These are phyloP conservation scores for Cardamine occulta DNA, from an alignment of 345 rosid genomes.

Conservation along the genomic window DNA sequence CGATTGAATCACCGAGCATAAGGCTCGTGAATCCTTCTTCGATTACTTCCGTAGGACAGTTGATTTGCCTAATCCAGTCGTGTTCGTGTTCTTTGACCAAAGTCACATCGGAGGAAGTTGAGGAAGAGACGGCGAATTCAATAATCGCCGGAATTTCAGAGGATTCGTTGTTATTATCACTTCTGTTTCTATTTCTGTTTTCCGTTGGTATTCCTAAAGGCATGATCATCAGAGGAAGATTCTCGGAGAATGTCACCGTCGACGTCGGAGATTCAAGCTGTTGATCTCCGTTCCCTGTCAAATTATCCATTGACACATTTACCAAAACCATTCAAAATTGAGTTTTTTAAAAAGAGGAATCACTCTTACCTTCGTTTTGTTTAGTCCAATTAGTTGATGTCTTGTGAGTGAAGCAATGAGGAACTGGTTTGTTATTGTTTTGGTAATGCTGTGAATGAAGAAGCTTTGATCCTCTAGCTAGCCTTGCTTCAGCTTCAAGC, in stretches of 20 bases:
- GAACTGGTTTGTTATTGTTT: conserved; percentile 37
- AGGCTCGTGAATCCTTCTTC: conserved; percentile 87
- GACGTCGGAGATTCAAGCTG: conserved; percentile 89
- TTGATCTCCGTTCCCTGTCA: conserved; percentile 44
- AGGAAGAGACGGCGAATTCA: conserved; percentile 58
- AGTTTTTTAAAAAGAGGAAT: not conserved
- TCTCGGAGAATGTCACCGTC: conserved; percentile 75
- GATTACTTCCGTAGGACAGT: conserved; percentile 37
- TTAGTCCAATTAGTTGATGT: conserved; percentile 45
- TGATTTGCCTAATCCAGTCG: conserved; percentile 57
- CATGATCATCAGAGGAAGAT: conserved; percentile 43
- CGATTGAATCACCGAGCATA: conserved; percentile 58
- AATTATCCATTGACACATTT: not conserved
- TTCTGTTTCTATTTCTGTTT: conserved; percentile 16
- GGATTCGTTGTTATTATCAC: not conserved
- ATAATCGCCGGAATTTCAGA: conserved; percentile 46
- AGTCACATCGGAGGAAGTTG: conserved; percentile 57
- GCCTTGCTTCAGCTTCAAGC: conserved; percentile 61
- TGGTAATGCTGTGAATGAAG: conserved; percentile 41
- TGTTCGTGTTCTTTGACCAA: conserved; percentile 60
- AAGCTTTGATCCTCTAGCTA: conserved; percentile 54
- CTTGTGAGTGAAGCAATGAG: conserved; percentile 28
- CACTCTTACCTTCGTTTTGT: conserved; percentile 42
- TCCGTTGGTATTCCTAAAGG: conserved; percentile 38
- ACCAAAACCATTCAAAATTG: not conserved